Base-by-base conservation (phyloP, 345 rosid genomes). In the Durio zibethinus region DNA sequence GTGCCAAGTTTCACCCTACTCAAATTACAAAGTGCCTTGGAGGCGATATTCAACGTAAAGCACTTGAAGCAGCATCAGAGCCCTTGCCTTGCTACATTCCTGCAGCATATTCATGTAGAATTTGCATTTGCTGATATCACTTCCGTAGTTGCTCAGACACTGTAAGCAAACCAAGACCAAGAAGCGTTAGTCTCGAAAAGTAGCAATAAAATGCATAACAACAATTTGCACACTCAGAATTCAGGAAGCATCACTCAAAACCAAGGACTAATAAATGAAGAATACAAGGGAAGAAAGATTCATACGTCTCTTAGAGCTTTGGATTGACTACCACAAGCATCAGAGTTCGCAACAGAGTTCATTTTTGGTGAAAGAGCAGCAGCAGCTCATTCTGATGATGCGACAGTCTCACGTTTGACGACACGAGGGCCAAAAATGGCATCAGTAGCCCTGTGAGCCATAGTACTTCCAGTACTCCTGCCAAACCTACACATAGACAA, bases 401-500 rank as follows among this genome's bases (percentile, higher is more conserved):
- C 66, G 8, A 76, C 78, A 69, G 82, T 67, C 80, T 88, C 87
- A n/a, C 85, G 86, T 14, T 83, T 75, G 77, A 88, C 60, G 5
- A 85, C 84, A 10, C 86, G 87, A 62, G 87, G 93, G 21, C 91
- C 89, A 79, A 87, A 4, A 31, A 84, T 69, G 4, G 86, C 82
- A 83, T 86, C 88, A 14, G 73, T 83, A 71, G 87, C 91, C 73
- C 87, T 80, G 82, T 81, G 86, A 63, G 88, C 90, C n/a, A 89
- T 71, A 1, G 86, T 83, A 71, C 45, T 85, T 47, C 87, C 87
- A 36, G 80, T 73, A 35, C 91, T 91, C 61, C 80, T 27, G 84
- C 89, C 79, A 86, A 54, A 7, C 90, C 90, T 83, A 74, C 40
- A 25, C 11, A 33, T 73, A 53, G 12, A 56, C 9, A 36, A 4